phyloP scores from a whole-genome alignment of 208 protist genomes.

The Trichomonas gallinae region DNA sequence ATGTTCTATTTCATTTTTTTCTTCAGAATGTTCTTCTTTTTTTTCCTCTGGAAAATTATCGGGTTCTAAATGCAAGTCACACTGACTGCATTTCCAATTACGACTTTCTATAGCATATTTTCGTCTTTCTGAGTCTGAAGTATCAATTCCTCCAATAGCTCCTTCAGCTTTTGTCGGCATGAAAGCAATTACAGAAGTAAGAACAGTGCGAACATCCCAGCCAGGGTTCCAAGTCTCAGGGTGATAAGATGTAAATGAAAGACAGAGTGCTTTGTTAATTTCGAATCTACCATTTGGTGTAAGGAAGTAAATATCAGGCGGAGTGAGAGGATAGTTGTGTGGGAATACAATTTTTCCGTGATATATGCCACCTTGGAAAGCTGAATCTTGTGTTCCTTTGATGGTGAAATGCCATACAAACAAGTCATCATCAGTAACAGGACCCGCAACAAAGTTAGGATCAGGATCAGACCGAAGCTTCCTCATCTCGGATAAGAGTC shows the following conservation, averaged over 20 bases:
- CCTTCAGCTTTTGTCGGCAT: slow-evolving; percentile 54
- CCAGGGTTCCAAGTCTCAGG: slow-evolving; percentile 3
- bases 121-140: neutral
- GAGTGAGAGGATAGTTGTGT: slow-evolving; percentile 77
- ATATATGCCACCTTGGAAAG: slow-evolving; percentile 77
- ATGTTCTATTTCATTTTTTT: neutral
- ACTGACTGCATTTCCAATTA: neutral
- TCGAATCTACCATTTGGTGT: slow-evolving; percentile 63
- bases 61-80: neutral
- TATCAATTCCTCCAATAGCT: slow-evolving; percentile 44
- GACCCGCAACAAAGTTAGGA: slow-evolving; percentile 41
- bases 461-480: neutral
- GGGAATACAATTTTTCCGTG: slow-evolving; percentile 73
- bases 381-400: slow-evolving; percentile 62
- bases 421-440: slow-evolving; percentile 70
- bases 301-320: slow-evolving; percentile 60
- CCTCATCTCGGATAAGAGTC: neutral
- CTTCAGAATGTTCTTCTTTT: neutral
- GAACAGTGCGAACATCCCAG: slow-evolving; percentile 46
- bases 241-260: slow-evolving; percentile 50
- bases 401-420: slow-evolving; percentile 96
- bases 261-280: slow-evolving; percentile 57
- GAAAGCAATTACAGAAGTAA: slow-evolving; percentile 58
- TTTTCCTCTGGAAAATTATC: neutral
- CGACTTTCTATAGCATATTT: neutral